A percentile compares a stretch with the other conserved stretches of the same genome.
phyloP scores from a whole-genome alignment of 1,284 basidiomycete species.

The Athelia sp. region DNA sequence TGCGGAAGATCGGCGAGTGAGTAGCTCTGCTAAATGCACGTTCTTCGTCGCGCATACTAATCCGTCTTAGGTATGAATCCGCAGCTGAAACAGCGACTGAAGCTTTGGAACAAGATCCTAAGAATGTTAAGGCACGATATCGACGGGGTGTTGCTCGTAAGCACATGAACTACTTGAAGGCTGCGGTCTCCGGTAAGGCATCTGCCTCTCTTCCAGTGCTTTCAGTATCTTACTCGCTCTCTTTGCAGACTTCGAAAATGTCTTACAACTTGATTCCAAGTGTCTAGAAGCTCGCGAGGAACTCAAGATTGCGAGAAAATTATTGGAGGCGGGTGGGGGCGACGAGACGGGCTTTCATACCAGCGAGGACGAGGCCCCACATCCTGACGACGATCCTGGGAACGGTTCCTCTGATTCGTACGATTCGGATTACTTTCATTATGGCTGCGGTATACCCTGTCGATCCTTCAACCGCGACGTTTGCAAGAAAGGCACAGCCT shows the following conservation, averaged over 20 bases:
- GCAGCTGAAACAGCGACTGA: constrained; percentile 36
- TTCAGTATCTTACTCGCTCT: neutral
- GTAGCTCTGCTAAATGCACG: constrained; percentile 6
- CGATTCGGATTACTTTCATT: constrained; percentile 43
- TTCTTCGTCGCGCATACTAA: neutral
- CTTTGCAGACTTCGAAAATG: constrained; percentile 30
- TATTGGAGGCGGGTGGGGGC: neutral
- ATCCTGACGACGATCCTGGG: constrained; percentile 27
- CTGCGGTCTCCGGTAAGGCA: constrained; percentile 31
- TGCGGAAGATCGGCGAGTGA: constrained; percentile 35
- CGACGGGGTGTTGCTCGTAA: constrained; percentile 37
- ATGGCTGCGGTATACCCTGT: constrained; percentile 46
- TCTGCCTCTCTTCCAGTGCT: neutral
- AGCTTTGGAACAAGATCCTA: constrained; percentile 36
- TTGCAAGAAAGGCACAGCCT: constrained; percentile 33
- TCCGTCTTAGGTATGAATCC: constrained; percentile 30
- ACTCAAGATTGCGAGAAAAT: constrained; percentile 13
- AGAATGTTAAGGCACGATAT: constrained; percentile 36
- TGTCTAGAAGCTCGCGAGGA: constrained; percentile 25
- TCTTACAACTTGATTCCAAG: constrained; percentile 27
- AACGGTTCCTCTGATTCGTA: constrained; percentile 23
- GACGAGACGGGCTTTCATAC: constrained; percentile 13
- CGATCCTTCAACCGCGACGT: constrained; percentile 46
- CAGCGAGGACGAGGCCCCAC: constrained; percentile 31
- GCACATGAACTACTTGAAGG: constrained; percentile 25